Evolutionary conservation across 768 basidiomycete genomes (phyloP).

Genomic region (Pilatotrama ljubarskyi): DNA sequence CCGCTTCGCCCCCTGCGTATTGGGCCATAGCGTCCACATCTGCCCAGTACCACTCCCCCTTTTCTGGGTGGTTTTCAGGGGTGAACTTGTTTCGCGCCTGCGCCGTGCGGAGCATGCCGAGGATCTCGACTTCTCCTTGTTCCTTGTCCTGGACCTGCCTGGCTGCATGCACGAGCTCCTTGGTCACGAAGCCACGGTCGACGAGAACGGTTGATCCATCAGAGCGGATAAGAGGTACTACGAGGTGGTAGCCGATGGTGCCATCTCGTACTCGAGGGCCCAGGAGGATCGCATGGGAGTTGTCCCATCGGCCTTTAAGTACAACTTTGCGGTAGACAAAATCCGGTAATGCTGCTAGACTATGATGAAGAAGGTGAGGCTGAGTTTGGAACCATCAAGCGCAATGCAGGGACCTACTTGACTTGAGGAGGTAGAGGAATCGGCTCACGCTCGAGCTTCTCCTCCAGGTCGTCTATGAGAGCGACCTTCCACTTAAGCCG

Average conservation of each 20-base stretch:
- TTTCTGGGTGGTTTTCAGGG: constrained; percentile 80
- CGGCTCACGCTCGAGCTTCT: constrained; percentile 80
- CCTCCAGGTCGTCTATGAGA: constrained; percentile 90
- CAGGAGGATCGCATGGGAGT: constrained; percentile 74
- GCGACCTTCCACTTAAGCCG: constrained; percentile 93
- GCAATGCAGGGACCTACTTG: constrained; percentile 68
- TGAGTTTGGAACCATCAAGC: constrained; percentile 1
- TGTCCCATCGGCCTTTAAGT: constrained; percentile 77
- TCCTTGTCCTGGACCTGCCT: constrained; percentile 31
- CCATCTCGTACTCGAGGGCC: constrained; percentile 89
- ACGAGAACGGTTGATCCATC: constrained; percentile 86
- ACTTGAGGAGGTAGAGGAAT: constrained; percentile 79
- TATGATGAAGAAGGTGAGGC: constrained; percentile 25
- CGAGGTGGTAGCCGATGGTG: constrained; percentile 81
- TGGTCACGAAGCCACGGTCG: constrained; percentile 86
- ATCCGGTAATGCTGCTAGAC: constrained; percentile 78
- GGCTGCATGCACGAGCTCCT: constrained; percentile 47
- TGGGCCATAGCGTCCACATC: constrained; percentile 82
- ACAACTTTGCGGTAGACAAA: constrained; percentile 87
- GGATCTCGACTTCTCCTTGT: constrained; percentile 63
- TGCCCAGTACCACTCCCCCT: constrained; percentile 90
- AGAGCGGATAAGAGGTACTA: constrained; percentile 81
- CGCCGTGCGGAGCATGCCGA: constrained; percentile 86
- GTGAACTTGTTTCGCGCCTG: constrained; percentile 79
- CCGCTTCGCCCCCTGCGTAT: constrained; percentile 68